Percentiles rank a stretch among this genome's conserved stretches.
Conservation (phyloP, 2,329 filamentous ascomycete genomes). For the Hypoxylon sp. region DNA sequence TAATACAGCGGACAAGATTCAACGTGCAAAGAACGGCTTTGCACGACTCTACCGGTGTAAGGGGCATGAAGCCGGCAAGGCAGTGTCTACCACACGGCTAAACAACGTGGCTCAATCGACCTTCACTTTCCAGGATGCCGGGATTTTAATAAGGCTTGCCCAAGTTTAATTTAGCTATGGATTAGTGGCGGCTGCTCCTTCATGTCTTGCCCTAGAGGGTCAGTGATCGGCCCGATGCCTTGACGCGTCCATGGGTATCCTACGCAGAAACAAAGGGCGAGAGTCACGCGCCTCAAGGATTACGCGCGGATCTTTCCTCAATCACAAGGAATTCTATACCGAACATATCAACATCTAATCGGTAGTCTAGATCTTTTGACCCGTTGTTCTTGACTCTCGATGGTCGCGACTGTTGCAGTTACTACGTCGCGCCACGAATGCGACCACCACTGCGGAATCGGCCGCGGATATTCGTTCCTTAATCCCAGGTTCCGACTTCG, state of each 20-base stretch:
- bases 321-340: slow-evolving; percentile 23
- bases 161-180: slow-evolving; percentile 1
- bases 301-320: slow-evolving; percentile 7
- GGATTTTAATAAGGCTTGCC: slow-evolving; percentile 12
- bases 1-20: slow-evolving; percentile 2
- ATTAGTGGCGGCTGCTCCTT: slow-evolving; percentile 21
- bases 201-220: slow-evolving; percentile 30
- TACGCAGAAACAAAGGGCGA: slow-evolving; percentile 20
- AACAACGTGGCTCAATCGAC: slow-evolving; percentile 21
- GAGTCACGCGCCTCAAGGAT: slow-evolving; percentile 27
- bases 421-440: slow-evolving; percentile 24
- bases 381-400: slow-evolving; percentile 9
- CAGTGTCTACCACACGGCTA: background rate
- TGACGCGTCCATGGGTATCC: slow-evolving; percentile 16
- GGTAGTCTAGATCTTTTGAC: slow-evolving; percentile 20
- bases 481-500: slow-evolving; percentile 11
- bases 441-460: slow-evolving; percentile 17
- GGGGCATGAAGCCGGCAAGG: slow-evolving; percentile 11
- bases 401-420: slow-evolving; percentile 13
- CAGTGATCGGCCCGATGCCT: slow-evolving; percentile 34
- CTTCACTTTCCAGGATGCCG: slow-evolving; percentile 15
- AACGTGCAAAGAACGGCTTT: slow-evolving; percentile 1
- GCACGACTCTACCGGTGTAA: slow-evolving; percentile 10
- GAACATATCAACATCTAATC: slow-evolving; percentile 3
- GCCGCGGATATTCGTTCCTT: slow-evolving; percentile 15